phyloP scores from a whole-genome alignment of 306 rosid species.

The Rosa lucieae region DNA sequence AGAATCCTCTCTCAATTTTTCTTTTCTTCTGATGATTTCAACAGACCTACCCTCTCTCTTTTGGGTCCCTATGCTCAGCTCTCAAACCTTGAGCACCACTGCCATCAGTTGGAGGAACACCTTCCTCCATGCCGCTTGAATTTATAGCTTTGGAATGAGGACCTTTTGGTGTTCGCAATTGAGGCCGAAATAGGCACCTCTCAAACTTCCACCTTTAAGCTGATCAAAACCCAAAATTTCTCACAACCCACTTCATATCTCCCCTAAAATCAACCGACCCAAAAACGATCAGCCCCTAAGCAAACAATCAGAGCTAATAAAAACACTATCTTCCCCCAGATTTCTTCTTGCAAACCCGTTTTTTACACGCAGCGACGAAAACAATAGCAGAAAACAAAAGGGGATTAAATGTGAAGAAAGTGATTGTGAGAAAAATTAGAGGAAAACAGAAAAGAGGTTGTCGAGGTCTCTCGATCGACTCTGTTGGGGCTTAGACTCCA shows the following conservation, averaged over 20 bases:
- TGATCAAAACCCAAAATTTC: constrained; percentile 35
- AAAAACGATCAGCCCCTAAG: constrained; percentile 28
- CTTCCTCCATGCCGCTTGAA: constrained; percentile 19
- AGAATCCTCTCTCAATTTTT: too few relatives aligned
- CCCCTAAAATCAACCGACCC: constrained; percentile 16
- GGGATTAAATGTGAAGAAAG: background rate
- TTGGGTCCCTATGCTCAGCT: too few relatives aligned
- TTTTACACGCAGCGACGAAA: too few relatives aligned
- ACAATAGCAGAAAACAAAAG: too few relatives aligned
- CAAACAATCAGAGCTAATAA: constrained; percentile 3
- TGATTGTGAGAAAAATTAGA: background rate
- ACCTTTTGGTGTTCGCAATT: too few relatives aligned
- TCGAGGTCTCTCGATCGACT: too few relatives aligned
- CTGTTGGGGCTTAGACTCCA: too few relatives aligned
- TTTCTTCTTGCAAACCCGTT: constrained; percentile 7
- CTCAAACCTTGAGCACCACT: background rate
- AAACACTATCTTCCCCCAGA: background rate
- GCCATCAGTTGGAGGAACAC: background rate
- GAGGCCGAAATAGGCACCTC: too few relatives aligned
- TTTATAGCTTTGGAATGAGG: too few relatives aligned
- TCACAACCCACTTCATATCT: constrained; percentile 23
- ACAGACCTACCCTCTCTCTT: too few relatives aligned
- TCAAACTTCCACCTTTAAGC: constrained; percentile 22
- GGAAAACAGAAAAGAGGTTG: background rate
- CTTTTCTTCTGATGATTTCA: too few relatives aligned